Percentiles rank a stretch among this genome's conserved stretches.
phyloP scores from a whole-genome alignment of 2,329 filamentous ascomycete genomes.

The Parascedosporium putredinis region DNA sequence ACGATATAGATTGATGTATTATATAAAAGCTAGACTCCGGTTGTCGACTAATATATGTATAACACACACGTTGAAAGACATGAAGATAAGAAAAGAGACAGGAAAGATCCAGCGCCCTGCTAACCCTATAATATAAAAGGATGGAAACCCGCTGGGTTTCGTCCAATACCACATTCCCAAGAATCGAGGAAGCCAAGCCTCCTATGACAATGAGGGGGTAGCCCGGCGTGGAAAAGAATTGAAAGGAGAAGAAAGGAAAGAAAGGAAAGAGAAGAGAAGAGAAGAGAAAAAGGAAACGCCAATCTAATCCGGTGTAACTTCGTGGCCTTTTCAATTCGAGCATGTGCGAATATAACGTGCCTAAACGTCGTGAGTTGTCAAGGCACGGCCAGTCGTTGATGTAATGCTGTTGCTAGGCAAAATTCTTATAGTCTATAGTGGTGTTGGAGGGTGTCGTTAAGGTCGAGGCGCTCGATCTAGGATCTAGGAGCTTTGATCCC shows the following conservation, averaged over 20 bases:
- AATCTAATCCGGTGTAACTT: neutral
- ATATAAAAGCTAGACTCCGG: conserved; percentile 2
- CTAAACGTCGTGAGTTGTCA: neutral
- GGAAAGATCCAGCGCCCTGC: too few relatives aligned
- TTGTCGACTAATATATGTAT: conserved; percentile 1
- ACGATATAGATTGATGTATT: conserved; percentile 7
- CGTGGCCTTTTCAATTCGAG: neutral
- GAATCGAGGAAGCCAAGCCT: too few relatives aligned
- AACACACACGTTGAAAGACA: conserved; percentile 9
- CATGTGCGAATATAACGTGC: neutral
- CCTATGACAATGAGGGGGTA: too few relatives aligned
- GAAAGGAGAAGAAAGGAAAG: neutral
- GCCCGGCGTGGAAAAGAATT: neutral
- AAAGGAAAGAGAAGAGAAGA: neutral
- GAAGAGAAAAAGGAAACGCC: neutral
- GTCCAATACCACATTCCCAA: too few relatives aligned
- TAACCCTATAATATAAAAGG: too few relatives aligned
- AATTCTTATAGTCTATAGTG: too few relatives aligned
- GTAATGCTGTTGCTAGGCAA: too few relatives aligned
- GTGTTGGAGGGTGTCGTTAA: too few relatives aligned
- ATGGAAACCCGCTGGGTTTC: neutral
- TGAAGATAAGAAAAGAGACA: too few relatives aligned
- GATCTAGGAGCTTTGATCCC: too few relatives aligned
- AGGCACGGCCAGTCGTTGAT: too few relatives aligned
- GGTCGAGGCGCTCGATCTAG: too few relatives aligned